Conservation (phyloP, 768 basidiomycete species). For the Pisolithus albus region DNA sequence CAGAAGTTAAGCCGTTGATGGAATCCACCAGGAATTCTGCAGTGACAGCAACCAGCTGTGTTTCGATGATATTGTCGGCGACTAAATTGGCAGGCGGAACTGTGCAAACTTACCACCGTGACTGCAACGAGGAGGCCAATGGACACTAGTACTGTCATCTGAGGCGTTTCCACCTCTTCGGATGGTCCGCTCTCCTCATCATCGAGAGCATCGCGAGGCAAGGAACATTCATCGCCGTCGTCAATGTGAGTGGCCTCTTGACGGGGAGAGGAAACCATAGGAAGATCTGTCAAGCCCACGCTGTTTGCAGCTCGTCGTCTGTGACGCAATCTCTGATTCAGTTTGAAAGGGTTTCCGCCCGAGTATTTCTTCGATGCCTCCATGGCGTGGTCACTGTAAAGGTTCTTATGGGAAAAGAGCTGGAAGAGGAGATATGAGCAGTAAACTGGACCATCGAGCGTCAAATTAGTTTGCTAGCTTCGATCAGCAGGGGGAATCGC, state of each 20-base stretch:
- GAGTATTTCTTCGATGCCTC: constrained; percentile 34
- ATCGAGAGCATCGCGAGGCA: constrained; percentile 9
- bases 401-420: constrained; percentile 66
- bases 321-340: constrained; percentile 14
- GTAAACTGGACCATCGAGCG: constrained; percentile 47
- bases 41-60: constrained; percentile 47
- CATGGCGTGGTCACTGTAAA: constrained; percentile 49
- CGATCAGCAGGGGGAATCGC: constrained; percentile 1
- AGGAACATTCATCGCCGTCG: background rate
- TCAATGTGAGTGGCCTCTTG: background rate
- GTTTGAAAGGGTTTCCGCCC: constrained; percentile 33
- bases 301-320: constrained; percentile 5
- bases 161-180: constrained; percentile 36
- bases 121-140: constrained; percentile 47
- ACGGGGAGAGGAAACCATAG: constrained; percentile 9
- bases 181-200: too few species aligned
- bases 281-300: constrained; percentile 1
- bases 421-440: constrained; percentile 72
- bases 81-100: background rate
- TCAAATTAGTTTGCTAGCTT: background rate
- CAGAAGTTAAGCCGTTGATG: constrained; percentile 63
- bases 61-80: background rate
- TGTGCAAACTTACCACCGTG: constrained; percentile 46
- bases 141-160: constrained; percentile 50
- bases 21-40: constrained; percentile 72